phyloP scores from a whole-genome alignment of 495 filamentous ascomycete species.

The Penicillium alfredii region DNA sequence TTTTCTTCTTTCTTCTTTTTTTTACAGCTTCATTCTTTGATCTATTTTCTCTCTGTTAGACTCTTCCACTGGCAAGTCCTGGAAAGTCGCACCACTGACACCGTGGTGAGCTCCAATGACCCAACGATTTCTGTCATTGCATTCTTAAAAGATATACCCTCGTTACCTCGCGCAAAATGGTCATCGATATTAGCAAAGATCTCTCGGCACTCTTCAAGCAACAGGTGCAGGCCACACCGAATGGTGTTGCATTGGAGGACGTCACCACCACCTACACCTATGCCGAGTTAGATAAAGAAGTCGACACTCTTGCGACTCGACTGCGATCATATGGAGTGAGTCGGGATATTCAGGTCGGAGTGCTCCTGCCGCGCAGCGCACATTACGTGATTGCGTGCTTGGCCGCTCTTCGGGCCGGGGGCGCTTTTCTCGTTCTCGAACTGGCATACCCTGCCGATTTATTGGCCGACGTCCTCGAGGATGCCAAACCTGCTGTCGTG shows the following conservation, averaged over 20 bases:
- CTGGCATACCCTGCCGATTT: conserved; percentile 61
- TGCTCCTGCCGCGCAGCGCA: conserved; percentile 59
- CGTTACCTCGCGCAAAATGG: conserved; percentile 27
- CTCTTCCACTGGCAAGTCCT: too few species aligned
- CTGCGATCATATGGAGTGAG: conserved; percentile 54
- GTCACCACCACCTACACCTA: conserved; percentile 52
- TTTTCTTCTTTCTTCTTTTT: neutral
- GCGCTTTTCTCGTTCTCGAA: conserved; percentile 65
- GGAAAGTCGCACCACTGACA: neutral
- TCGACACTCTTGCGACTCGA: conserved; percentile 46
- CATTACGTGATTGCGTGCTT: conserved; percentile 67
- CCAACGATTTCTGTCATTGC: neutral
- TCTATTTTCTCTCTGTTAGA: too few species aligned
- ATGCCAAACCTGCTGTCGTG: conserved; percentile 56
- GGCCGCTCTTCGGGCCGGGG: conserved; percentile 59
- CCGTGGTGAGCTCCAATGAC: neutral
- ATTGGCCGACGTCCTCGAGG: conserved; percentile 59
- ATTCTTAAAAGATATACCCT: neutral
- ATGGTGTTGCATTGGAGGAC: conserved; percentile 58
- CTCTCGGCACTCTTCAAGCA: conserved; percentile 53
- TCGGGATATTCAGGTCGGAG: conserved; percentile 57
- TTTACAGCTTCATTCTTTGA: too few species aligned
- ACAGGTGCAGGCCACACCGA: conserved; percentile 53
- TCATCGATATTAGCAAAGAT: conserved; percentile 58
- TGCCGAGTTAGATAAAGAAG: conserved; percentile 52